Conservation (phyloP, 2,329 filamentous ascomycete species). For the Penicillium brevicompactum region DNA sequence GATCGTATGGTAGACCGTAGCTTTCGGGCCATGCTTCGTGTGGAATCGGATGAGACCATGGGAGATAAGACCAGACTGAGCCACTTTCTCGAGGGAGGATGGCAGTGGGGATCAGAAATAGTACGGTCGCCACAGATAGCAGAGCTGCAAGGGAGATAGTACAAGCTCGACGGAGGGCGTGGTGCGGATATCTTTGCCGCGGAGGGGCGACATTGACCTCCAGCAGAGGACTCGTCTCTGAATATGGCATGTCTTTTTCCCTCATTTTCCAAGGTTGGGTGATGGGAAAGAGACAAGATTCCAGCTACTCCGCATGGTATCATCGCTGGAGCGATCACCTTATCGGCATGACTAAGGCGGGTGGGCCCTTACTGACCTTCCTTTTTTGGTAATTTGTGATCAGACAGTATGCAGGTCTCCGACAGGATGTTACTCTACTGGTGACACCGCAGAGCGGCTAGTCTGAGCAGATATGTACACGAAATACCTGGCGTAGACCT, state of each 20-base stretch:
- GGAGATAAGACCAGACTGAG: conserved; percentile 43
- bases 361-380: background rate
- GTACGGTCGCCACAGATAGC: conserved; percentile 40
- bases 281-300: conserved; percentile 1
- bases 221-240: conserved; percentile 47
- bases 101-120: conserved; percentile 45
- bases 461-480: no score
- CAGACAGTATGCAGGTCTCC: background rate
- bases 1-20: conserved; percentile 54
- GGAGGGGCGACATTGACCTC: conserved; percentile 43
- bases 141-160: conserved; percentile 41
- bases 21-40: conserved; percentile 44
- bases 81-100: conserved; percentile 42
- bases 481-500: no score
- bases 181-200: conserved; percentile 46
- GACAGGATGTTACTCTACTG: background rate
- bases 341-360: conserved; percentile 14
- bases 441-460: background rate
- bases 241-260: conserved; percentile 40
- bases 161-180: conserved; percentile 45
- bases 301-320: conserved; percentile 13
- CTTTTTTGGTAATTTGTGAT: background rate
- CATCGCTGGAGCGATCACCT: conserved; percentile 4
- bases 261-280: conserved; percentile 27
- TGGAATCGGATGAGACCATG: conserved; percentile 42